Evolutionary conservation across 345 rosid species (phyloP).

Genomic region (Linum tenue): DNA sequence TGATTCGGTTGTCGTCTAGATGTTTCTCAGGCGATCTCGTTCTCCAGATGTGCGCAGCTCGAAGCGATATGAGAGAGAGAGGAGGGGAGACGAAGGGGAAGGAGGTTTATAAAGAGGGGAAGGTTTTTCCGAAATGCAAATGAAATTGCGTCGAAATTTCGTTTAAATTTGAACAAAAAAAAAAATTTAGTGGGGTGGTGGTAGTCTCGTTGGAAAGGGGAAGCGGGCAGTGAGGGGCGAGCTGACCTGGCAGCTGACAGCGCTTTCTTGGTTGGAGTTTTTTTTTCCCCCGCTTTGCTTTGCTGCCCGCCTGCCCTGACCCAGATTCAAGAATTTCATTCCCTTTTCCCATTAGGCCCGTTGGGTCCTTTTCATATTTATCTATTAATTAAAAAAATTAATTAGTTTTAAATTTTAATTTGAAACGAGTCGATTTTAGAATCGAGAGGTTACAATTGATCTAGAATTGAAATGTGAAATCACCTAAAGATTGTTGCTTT

Average conservation of each 20-base stretch:
- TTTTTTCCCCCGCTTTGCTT: neutral
- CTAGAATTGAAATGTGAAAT: no score
- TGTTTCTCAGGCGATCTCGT: neutral
- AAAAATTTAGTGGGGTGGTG: neutral
- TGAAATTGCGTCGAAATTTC: neutral
- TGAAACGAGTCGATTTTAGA: no score
- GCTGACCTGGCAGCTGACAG: neutral
- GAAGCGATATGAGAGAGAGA: neutral
- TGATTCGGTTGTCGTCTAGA: neutral
- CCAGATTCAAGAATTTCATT: no score
- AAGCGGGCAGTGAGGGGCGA: neutral
- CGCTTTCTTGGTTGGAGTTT: neutral
- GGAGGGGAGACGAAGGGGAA: no score
- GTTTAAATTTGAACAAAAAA: neutral
- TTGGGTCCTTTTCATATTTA: no score
- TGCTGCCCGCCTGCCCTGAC: neutral
- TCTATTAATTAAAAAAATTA: no score
- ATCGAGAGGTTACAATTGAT: no score
- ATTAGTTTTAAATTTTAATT: no score
- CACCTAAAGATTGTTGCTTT: no score
- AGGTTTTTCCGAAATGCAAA: slow-evolving; percentile 2
- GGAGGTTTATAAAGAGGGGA: no score
- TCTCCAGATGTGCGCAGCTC: neutral
- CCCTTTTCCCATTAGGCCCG: neutral
- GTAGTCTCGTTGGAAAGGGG: neutral